Base-by-base conservation (phyloP, 2,329 filamentous ascomycete species). In the Verticillium zaregamsianum region DNA sequence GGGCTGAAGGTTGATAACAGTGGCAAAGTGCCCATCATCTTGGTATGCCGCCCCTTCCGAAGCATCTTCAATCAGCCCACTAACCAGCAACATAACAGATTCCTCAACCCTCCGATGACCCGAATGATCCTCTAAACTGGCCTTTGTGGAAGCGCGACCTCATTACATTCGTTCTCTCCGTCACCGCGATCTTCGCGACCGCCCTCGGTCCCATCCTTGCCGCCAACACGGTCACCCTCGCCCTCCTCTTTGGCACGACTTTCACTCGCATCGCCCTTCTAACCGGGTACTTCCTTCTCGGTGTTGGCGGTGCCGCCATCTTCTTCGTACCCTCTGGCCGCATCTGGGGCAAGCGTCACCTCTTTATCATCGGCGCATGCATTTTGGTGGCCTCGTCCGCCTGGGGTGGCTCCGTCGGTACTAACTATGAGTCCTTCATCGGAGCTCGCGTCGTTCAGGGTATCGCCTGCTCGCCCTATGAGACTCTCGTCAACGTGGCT, bases 341-440 rank as follows among this genome's bases (percentile, higher is more conserved):
- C 62, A 89, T 97, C 65, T 97, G 92, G 91, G 94, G 94, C 45
- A 97, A 97, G 76, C 85, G 93, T 49, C 94, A 97, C 78, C 78
- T 93, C 17, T 97, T 96, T 73, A 76, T 97, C 31, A 68, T 96
- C 2, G 93, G 92, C 8, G 88, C 89, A 55, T 66, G 91, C 57
- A 82, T 96, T 62, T 82, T 96, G 68, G 83, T 96, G 52, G 79
- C 84, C 54, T 90, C 89, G 62, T 91, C 88, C 66, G 86, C 84
- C 7, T 97, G 93, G 93, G 93, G 86, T 28, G 91, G 91, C 33
- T 86, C 83, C 0, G 86, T 85, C 39, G 83, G 85, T 12, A 81
- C 79, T 45, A 86, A 86, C 72, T 95, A 96, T 73, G 80, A 77
- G 17, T 91, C 87, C 69, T 80, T 97, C 63, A 72, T 95, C 5